Percentiles rank a stretch among this genome's conserved stretches.
Evolutionary conservation across 1,284 basidiomycete species (phyloP).

Genomic region (Sphagnurus paluster): DNA sequence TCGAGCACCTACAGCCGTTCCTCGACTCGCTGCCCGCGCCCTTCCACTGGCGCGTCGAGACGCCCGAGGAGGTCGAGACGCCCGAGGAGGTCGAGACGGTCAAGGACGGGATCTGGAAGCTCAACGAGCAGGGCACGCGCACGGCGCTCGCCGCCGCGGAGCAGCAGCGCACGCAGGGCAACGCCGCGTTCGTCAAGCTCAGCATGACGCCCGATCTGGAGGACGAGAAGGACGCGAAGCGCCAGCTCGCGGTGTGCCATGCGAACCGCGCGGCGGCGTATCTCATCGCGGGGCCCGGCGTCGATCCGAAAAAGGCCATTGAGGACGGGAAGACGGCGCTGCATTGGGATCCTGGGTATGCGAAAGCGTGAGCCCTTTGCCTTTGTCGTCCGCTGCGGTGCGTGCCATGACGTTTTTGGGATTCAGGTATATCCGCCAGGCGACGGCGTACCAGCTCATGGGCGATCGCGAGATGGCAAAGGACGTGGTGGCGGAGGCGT

Average conservation of each 20-base stretch:
- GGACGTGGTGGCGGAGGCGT: conserved; percentile 24
- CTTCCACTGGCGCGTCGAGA: conserved; percentile 38
- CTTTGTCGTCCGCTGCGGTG: not conserved
- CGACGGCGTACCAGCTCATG: conserved; percentile 21
- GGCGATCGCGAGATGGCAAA: conserved; percentile 23
- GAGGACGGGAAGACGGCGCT: conserved; percentile 15
- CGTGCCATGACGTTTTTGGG: not conserved
- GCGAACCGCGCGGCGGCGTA: conserved; percentile 32
- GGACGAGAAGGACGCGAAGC: conserved; percentile 28
- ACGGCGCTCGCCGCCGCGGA: conserved; percentile 24
- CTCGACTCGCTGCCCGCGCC: conserved; percentile 36
- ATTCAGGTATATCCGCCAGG: conserved; percentile 28
- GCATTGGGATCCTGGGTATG: conserved; percentile 13
- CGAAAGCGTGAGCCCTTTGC: conserved; percentile 14
- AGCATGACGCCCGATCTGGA: conserved; percentile 28
- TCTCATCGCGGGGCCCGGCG: conserved; percentile 21
- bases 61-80: conserved; percentile 29
- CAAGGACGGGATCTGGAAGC: conserved; percentile 28
- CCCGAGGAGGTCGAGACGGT: conserved; percentile 30
- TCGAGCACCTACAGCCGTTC: conserved; percentile 30
- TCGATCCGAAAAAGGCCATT: conserved; percentile 16
- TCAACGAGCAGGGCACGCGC: conserved; percentile 26
- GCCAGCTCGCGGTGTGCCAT: conserved; percentile 31
- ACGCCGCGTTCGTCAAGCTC: conserved; percentile 28
- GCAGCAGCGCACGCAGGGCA: too few relatives aligned